These are phyloP conservation scores for Scutellaria barbata DNA, from an alignment of 257 asterid genomes.

Conservation along the genomic window DNA sequence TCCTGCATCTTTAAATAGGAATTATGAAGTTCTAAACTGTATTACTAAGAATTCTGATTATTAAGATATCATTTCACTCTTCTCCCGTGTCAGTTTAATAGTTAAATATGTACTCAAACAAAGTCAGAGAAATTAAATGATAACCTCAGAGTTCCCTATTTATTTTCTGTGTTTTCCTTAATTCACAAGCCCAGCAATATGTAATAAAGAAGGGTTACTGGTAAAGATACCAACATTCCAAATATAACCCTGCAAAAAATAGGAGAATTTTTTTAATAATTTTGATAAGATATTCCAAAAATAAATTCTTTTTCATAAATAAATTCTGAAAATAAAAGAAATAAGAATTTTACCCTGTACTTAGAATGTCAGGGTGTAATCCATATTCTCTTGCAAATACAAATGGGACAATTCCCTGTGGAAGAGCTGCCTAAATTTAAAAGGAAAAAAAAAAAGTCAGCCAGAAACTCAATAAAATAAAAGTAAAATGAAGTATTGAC, in stretches of 20 bases:
- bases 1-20: no score
- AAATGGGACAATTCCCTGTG: slow-evolving; percentile 77
- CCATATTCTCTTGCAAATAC: slow-evolving; percentile 75
- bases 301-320: neutral
- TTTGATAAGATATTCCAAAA: neutral
- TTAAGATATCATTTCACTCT: no score
- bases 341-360: slow-evolving; percentile 56
- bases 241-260: slow-evolving; percentile 62
- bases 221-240: slow-evolving; percentile 72
- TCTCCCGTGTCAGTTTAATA: no score
- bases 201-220: slow-evolving; percentile 64
- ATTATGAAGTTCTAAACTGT: no score
- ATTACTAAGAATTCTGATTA: no score
- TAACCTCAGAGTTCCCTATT: neutral
- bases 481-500: neutral
- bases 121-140: slow-evolving; percentile 17
- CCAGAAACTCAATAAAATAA: neutral
- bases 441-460: neutral
- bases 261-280: neutral
- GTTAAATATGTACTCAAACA: slow-evolving; percentile 29
- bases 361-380: slow-evolving; percentile 66
- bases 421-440: slow-evolving; percentile 65
- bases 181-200: slow-evolving; percentile 53
- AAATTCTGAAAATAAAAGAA: neutral
- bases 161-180: neutral